These are phyloP conservation scores for Thraustochytrium sp. DNA, from an alignment of 352 stramenopile species.

Conservation along the genomic window DNA sequence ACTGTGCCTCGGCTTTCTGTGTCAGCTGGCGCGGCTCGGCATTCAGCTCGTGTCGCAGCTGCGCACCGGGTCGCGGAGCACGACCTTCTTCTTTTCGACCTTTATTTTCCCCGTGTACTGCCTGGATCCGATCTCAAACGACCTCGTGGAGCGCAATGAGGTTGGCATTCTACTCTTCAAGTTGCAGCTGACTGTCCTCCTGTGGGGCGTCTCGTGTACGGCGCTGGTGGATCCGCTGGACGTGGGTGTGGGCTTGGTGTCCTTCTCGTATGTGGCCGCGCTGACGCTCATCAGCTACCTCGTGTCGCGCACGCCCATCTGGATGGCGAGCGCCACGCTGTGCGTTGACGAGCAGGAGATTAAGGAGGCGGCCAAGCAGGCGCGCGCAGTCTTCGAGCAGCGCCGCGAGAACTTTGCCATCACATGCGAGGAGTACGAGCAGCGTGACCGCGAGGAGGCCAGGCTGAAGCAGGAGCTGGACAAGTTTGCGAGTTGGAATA, in stretches of 20 bases:
- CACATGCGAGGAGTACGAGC: constrained; percentile 68
- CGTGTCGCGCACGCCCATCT: constrained; percentile 70
- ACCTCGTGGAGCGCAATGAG: constrained; percentile 73
- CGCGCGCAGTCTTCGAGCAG: constrained; percentile 62
- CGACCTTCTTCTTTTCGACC: constrained; percentile 66
- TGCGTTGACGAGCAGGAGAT: constrained; percentile 79
- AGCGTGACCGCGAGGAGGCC: constrained; percentile 58
- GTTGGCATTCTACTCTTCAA: constrained; percentile 65
- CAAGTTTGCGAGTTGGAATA: constrained; percentile 44
- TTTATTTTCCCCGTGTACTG: constrained; percentile 82
- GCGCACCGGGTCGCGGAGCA: constrained; percentile 1
- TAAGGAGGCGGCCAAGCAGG: constrained; percentile 67
- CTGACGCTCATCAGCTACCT: constrained; percentile 67
- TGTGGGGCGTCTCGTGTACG: constrained; percentile 73
- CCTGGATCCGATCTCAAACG: constrained; percentile 80
- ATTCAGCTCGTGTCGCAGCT: background rate
- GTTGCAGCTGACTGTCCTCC: constrained; percentile 63
- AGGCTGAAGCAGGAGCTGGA: constrained; percentile 27
- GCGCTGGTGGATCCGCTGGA: constrained; percentile 81
- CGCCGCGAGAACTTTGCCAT: constrained; percentile 65
- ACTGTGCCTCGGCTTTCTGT: constrained; percentile 48
- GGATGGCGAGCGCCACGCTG: constrained; percentile 74
- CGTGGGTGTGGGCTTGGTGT: constrained; percentile 76
- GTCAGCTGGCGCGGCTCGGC: constrained; percentile 41
- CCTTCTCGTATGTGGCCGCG: constrained; percentile 68